phyloP scores from a whole-genome alignment of 2,329 filamentous ascomycete species.

The Trichoderma sp. region DNA sequence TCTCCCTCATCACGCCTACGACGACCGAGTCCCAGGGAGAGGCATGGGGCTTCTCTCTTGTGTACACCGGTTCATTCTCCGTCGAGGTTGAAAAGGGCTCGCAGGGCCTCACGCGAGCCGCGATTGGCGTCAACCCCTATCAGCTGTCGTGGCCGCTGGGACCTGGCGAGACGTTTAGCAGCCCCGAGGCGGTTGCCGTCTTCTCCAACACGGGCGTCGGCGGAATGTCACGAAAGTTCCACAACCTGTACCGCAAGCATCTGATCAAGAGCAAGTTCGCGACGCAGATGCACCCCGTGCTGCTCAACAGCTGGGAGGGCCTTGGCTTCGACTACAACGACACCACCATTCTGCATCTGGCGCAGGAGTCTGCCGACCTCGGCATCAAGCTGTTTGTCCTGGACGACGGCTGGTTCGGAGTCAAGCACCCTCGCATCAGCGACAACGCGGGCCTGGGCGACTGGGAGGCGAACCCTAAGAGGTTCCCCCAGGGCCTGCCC shows the following conservation, averaged over 20 bases:
- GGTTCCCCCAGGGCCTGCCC: constrained; percentile 60
- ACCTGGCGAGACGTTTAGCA: constrained; percentile 59
- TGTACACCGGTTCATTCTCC: constrained; percentile 66
- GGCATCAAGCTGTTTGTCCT: constrained; percentile 66
- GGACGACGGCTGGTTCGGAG: constrained; percentile 69
- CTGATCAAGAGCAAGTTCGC: constrained; percentile 61
- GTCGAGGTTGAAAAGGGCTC: constrained; percentile 64
- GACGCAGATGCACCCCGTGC: constrained; percentile 52
- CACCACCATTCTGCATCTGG: constrained; percentile 57
- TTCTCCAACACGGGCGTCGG: constrained; percentile 62
- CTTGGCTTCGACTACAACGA: constrained; percentile 61
- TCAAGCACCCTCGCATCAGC: constrained; percentile 58
- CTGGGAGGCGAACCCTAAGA: constrained; percentile 60
- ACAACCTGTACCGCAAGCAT: constrained; percentile 63
- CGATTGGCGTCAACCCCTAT: constrained; percentile 62
- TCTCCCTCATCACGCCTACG: constrained; percentile 56
- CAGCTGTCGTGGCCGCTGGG: constrained; percentile 61
- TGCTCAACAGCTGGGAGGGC: constrained; percentile 70
- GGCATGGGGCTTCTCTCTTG: constrained; percentile 65
- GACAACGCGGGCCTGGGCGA: constrained; percentile 64
- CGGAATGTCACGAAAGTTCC: constrained; percentile 63
- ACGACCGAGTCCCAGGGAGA: constrained; percentile 64
- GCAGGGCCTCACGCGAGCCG: constrained; percentile 61
- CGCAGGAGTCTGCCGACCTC: constrained; percentile 58
- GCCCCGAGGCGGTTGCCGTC: constrained; percentile 64